Evolutionary conservation across 306 rosid species (phyloP).

Genomic region (Malus asiatica): DNA sequence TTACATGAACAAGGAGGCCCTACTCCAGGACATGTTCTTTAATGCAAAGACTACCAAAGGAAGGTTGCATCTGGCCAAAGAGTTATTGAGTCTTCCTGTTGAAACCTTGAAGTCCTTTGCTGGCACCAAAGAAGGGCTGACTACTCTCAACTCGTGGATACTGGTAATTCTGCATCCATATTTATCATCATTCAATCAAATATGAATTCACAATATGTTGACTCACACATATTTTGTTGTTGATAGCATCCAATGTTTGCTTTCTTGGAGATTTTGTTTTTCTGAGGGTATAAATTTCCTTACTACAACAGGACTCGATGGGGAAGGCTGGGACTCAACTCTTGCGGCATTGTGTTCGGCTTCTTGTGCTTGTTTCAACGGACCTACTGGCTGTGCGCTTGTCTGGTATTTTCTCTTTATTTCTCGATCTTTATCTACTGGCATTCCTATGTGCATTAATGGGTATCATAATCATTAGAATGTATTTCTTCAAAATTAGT

Average conservation of each 20-base stretch:
- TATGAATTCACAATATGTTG: background rate
- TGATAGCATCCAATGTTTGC: slow-evolving; percentile 7
- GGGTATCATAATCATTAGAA: too few relatives aligned
- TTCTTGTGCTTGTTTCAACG: slow-evolving; percentile 90
- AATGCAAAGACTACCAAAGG: slow-evolving; percentile 78
- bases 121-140: slow-evolving; percentile 88
- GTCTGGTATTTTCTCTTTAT: slow-evolving; percentile 58
- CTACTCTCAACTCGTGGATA: slow-evolving; percentile 88
- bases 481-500: slow-evolving; percentile 9
- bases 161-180: slow-evolving; percentile 46
- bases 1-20: slow-evolving; percentile 55
- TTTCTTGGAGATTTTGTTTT: slow-evolving; percentile 7
- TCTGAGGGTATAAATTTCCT: slow-evolving; percentile 17
- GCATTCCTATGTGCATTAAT: background rate
- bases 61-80: slow-evolving; percentile 81
- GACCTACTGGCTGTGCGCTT: slow-evolving; percentile 85
- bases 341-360: slow-evolving; percentile 96
- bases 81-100: slow-evolving; percentile 65
- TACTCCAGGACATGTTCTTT: slow-evolving; percentile 77
- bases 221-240: slow-evolving; percentile 1
- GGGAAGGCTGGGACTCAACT: slow-evolving; percentile 99
- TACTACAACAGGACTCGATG: slow-evolving; percentile 73
- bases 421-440: background rate
- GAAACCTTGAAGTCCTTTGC: slow-evolving; percentile 86
- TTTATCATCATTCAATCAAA: background rate